Evolutionary conservation across 2,329 filamentous ascomycete species (phyloP), one percentile per base, ranked within the genome.

Genomic region (Fusarium metavorans): DNA sequence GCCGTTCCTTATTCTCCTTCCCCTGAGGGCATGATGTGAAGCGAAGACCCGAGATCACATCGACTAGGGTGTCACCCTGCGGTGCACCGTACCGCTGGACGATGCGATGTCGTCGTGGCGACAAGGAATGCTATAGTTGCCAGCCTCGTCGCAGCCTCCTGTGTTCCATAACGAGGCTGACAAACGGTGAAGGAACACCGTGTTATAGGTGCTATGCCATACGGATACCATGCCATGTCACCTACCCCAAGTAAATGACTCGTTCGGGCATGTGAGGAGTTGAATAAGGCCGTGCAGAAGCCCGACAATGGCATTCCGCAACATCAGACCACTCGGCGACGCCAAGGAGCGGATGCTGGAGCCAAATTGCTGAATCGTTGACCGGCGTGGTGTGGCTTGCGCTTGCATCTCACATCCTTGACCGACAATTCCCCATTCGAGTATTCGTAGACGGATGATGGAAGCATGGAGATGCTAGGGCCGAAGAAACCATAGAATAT

Each of bases 381-480:
- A 64, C 68, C 65, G 56, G 72, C 58, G 69, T 70, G 41, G 59
- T 65, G 74, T 78, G 75, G 73, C 76, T 77, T 77, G 35, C 72
- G 58, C 66, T 70, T 68, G 64, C 65, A 75, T 69, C 74, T 68
- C 66, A 64, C 74, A 66, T 68, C 68, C 37, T 71, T 75, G 72
- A 73, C 68, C 69, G 72, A 74, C 66, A 76, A 58, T 67, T 68
- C 60, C 63, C 66, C 60, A 64, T 68, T 64, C 48, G 45, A 66
- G 54, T 59, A 32, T 32, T 32, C 30, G 30, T 32, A 43, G 13
- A 14, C 25, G 16, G 64, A 11, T 18, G 59, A 65, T 66, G 30
- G 45, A 50, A 68, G 61, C 50, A 68, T 66, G 45, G 48, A 56
- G 45, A 54, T 32, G 48, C 25, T 14, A 39, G 34, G 43, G 32